phyloP scores from a whole-genome alignment of 2,329 filamentous ascomycete genomes.

The Phialophora expanda region DNA sequence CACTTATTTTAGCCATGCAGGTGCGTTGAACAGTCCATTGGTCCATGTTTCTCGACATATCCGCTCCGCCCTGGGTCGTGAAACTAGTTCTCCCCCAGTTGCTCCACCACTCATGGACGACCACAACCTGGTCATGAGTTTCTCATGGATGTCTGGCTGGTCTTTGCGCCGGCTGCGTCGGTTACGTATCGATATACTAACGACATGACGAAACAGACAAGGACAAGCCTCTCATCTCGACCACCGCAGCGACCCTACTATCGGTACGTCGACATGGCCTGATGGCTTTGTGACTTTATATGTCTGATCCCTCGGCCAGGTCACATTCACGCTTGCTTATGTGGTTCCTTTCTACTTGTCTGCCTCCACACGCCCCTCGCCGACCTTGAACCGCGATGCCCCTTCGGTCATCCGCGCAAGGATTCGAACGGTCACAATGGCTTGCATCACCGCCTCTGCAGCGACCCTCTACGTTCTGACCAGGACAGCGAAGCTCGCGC shows the following conservation, averaged over 20 bases:
- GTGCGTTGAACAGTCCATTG: slow-evolving; percentile 34
- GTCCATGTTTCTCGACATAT: slow-evolving; percentile 16
- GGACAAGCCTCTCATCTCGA: slow-evolving; percentile 45
- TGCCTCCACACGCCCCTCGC: slow-evolving; percentile 76
- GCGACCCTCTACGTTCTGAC: slow-evolving; percentile 71
- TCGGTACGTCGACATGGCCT: slow-evolving; percentile 44
- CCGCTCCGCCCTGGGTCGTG: slow-evolving; percentile 11
- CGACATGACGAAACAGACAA: slow-evolving; percentile 42
- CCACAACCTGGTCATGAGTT: slow-evolving; percentile 5
- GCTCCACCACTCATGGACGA: slow-evolving; percentile 6
- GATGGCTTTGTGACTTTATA: not conserved
- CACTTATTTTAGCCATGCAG: slow-evolving; percentile 34
- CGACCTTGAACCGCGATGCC: slow-evolving; percentile 79
- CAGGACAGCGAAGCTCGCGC: slow-evolving; percentile 56
- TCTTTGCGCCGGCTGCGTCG: slow-evolving; percentile 7
- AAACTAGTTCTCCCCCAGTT: slow-evolving; percentile 32
- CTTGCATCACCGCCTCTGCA: slow-evolving; percentile 71
- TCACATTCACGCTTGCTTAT: slow-evolving; percentile 85
- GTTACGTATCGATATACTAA: slow-evolving; percentile 30
- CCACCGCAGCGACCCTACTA: slow-evolving; percentile 45
- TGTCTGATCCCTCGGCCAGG: slow-evolving; percentile 45
- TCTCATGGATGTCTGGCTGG: slow-evolving; percentile 8
- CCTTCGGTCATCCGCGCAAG: slow-evolving; percentile 87
- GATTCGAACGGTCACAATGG: slow-evolving; percentile 77
- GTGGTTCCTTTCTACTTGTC: slow-evolving; percentile 90